Conservation (phyloP, 1,284 basidiomycete genomes). For the Moesziomyces parantarcticus region DNA sequence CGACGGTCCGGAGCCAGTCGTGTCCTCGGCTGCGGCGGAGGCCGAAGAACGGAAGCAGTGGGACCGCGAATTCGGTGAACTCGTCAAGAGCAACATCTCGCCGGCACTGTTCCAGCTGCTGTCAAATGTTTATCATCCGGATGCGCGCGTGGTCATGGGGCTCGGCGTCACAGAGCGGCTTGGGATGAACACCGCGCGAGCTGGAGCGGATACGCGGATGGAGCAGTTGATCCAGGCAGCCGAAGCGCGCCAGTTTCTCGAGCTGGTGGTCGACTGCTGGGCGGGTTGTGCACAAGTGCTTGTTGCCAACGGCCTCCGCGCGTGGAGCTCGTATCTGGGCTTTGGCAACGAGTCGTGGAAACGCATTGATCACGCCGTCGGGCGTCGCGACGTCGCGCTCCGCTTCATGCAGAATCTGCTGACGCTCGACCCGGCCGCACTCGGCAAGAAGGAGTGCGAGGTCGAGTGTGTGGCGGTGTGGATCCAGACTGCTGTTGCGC, state of each 20-base stretch:
- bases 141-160: constrained; percentile 39
- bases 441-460: constrained; percentile 25
- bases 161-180: constrained; percentile 35
- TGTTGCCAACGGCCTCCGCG: constrained; percentile 75
- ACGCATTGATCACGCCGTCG: constrained; percentile 73
- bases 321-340: constrained; percentile 76
- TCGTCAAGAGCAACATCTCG: constrained; percentile 73
- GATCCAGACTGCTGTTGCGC: constrained; percentile 53
- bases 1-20: not conserved
- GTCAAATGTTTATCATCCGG: constrained; percentile 71
- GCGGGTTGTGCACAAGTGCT: constrained; percentile 78
- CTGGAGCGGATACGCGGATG: constrained; percentile 11
- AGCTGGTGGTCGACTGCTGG: constrained; percentile 80
- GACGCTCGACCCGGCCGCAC: constrained; percentile 72
- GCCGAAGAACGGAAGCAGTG: constrained; percentile 49
- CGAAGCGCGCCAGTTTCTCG: constrained; percentile 67
- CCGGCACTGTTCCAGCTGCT: constrained; percentile 76
- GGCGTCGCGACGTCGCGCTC: constrained; percentile 76
- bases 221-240: constrained; percentile 55
- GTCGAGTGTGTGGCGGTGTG: constrained; percentile 53
- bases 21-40: constrained; percentile 56
- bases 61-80: constrained; percentile 68
- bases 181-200: not conserved
- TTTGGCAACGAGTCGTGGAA: constrained; percentile 75
- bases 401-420: constrained; percentile 78